phyloP scores from a whole-genome alignment of 2,329 filamentous ascomycete species.

The Dactylellina sp. region DNA sequence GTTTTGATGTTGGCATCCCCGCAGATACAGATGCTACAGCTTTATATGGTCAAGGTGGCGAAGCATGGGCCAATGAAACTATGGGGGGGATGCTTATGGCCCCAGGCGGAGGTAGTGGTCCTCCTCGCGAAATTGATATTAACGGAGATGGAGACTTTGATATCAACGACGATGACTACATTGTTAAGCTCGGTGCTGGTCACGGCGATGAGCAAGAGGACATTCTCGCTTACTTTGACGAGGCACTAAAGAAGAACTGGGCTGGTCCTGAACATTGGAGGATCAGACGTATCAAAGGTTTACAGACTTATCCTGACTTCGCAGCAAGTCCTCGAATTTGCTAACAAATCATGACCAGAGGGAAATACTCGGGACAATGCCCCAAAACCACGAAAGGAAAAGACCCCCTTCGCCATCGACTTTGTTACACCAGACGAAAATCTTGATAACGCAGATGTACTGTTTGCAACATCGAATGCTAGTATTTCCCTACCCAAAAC shows the following conservation, averaged over 20 bases:
- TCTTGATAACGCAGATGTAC: conserved; percentile 82
- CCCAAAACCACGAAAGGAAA: conserved; percentile 83
- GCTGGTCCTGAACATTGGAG: conserved; percentile 98
- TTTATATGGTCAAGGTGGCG: conserved; percentile 93
- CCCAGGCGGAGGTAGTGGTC: conserved; percentile 70
- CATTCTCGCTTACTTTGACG: conserved; percentile 97
- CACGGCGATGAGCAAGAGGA: conserved; percentile 87
- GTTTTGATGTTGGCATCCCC: conserved; percentile 77
- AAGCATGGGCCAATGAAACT: conserved; percentile 88
- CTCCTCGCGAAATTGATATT: conserved; percentile 67
- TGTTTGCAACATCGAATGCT: conserved; percentile 80
- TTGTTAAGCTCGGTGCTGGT: conserved; percentile 69
- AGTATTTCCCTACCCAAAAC: conserved; percentile 89
- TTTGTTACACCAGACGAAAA: conserved; percentile 79
- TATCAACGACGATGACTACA: conserved; percentile 77
- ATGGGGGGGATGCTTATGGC: conserved; percentile 81
- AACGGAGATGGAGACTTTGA: conserved; percentile 71
- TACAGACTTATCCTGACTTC: conserved; percentile 61
- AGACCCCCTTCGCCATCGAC: conserved; percentile 94
- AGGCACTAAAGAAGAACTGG: conserved; percentile 97
- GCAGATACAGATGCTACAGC: conserved; percentile 77
- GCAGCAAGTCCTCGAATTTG: neutral
- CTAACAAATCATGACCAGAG: conserved; percentile 15
- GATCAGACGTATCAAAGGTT: conserved; percentile 89
- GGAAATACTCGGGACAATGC: conserved; percentile 28